phyloP scores from a whole-genome alignment of 2,329 filamentous ascomycete genomes.

The Moelleriella libera region DNA sequence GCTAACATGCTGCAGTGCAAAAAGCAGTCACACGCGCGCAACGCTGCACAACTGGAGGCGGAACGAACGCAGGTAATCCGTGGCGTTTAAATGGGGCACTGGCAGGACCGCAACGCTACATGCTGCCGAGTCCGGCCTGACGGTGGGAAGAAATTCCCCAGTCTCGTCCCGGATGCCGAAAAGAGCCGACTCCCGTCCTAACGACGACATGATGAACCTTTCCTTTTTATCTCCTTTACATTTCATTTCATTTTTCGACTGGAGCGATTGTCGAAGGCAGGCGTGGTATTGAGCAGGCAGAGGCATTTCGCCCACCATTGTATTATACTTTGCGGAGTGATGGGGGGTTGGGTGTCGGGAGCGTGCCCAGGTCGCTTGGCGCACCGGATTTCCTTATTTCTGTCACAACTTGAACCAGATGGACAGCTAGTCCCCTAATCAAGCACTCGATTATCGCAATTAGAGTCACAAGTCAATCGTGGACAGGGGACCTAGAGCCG shows the following conservation, averaged over 20 bases:
- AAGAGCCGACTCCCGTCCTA: neutral
- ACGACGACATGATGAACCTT: neutral
- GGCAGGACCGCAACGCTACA: neutral
- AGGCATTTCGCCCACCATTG: neutral
- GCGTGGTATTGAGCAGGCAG: neutral
- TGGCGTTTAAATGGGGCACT: slow-evolving; percentile 49
- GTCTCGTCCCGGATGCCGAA: too few relatives aligned
- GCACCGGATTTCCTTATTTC: neutral
- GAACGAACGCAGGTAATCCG: slow-evolving; percentile 92
- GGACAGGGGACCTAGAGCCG: too few relatives aligned
- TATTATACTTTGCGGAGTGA: neutral
- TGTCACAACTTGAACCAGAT: neutral
- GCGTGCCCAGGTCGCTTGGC: too few relatives aligned
- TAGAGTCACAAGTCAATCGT: too few relatives aligned
- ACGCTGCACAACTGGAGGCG: slow-evolving; percentile 79
- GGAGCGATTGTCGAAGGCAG: neutral
- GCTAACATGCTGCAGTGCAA: slow-evolving; percentile 51
- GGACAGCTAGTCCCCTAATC: neutral
- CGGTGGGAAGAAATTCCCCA: too few relatives aligned
- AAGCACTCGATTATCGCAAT: too few relatives aligned
- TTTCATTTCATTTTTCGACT: neutral
- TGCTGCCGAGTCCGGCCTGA: neutral
- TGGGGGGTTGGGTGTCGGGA: too few relatives aligned
- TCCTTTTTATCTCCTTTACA: neutral
- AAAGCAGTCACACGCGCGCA: slow-evolving; percentile 90